These are phyloP conservation scores for Rheum nobile DNA, from an alignment of 148 eudicot species.

Conservation along the genomic window DNA sequence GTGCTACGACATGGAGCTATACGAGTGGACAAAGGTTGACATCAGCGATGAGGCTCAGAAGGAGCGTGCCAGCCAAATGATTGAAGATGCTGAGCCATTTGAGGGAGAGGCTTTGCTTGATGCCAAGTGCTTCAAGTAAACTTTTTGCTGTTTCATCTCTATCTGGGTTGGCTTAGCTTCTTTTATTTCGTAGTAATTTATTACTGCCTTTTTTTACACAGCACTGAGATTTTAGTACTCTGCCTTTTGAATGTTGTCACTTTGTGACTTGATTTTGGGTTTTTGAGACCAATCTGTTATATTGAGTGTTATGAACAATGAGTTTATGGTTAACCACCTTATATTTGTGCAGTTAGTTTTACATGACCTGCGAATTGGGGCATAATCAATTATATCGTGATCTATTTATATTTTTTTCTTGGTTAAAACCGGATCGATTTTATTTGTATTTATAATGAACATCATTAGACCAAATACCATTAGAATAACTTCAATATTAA, in stretches of 20 bases:
- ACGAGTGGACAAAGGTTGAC: constrained; percentile 36
- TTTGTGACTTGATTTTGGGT: background rate
- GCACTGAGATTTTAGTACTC: background rate
- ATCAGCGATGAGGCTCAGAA: constrained; percentile 31
- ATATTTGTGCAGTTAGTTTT: too few species aligned
- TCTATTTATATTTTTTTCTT: too few species aligned
- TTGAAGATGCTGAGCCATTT: constrained; percentile 36
- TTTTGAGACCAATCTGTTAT: background rate
- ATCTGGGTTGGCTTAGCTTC: background rate
- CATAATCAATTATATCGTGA: too few species aligned
- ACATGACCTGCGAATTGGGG: too few species aligned
- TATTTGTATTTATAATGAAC: too few species aligned
- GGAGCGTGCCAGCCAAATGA: constrained; percentile 41
- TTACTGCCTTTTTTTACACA: background rate
- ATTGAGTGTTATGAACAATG: background rate
- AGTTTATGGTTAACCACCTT: background rate
- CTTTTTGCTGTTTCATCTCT: background rate
- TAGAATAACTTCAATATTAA: too few species aligned
- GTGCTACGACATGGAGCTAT: constrained; percentile 42
- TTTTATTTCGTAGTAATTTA: background rate
- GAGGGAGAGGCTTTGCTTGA: constrained; percentile 22
- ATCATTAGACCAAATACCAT: too few species aligned
- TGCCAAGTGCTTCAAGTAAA: constrained; percentile 12
- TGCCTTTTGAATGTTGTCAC: background rate
- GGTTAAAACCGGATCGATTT: too few species aligned